Percentiles rank a stretch among this genome's conserved stretches.
These are phyloP conservation scores for Gyrodon lividus DNA, from an alignment of 768 basidiomycete species.

Conservation along the genomic window DNA sequence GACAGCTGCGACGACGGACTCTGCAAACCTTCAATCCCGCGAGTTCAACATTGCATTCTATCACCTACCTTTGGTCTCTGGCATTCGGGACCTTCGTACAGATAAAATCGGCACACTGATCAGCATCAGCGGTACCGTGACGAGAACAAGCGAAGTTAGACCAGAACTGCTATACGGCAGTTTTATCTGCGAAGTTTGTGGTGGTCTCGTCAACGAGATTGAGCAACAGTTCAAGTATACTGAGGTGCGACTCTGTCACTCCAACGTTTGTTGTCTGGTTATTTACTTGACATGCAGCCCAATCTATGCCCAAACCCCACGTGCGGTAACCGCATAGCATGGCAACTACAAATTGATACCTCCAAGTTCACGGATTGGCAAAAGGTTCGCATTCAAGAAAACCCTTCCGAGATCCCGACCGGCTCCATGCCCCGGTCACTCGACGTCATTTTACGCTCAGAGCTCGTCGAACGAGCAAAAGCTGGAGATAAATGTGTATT, in stretches of 20 bases:
- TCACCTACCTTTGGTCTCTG: conserved; percentile 88
- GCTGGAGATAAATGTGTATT: conserved; percentile 99
- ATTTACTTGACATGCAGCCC: conserved; percentile 51
- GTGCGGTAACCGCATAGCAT: conserved; percentile 85
- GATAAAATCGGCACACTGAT: conserved; percentile 93
- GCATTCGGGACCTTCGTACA: conserved; percentile 90
- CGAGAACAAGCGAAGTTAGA: conserved; percentile 94
- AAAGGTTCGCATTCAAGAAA: conserved; percentile 98
- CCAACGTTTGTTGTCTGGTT: conserved; percentile 5
- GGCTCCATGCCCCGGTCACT: conserved; percentile 97
- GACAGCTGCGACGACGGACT: conserved; percentile 81
- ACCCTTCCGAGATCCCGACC: conserved; percentile 97
- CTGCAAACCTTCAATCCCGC: conserved; percentile 84
- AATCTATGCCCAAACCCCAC: conserved; percentile 91
- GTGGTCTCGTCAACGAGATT: conserved; percentile 83
- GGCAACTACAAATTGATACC: conserved; percentile 94
- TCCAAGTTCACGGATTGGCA: conserved; percentile 99
- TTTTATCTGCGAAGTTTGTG: conserved; percentile 89
- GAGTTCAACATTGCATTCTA: conserved; percentile 97
- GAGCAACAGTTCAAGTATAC: conserved; percentile 99
- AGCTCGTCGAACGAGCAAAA: conserved; percentile 97
- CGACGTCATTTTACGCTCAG: conserved; percentile 92
- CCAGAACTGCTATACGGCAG: conserved; percentile 93
- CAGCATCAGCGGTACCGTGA: conserved; percentile 96
- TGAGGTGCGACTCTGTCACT: conserved; percentile 53